Evolutionary conservation across 2,329 filamentous ascomycete species (phyloP).

Genomic region (Venturia asperata): DNA sequence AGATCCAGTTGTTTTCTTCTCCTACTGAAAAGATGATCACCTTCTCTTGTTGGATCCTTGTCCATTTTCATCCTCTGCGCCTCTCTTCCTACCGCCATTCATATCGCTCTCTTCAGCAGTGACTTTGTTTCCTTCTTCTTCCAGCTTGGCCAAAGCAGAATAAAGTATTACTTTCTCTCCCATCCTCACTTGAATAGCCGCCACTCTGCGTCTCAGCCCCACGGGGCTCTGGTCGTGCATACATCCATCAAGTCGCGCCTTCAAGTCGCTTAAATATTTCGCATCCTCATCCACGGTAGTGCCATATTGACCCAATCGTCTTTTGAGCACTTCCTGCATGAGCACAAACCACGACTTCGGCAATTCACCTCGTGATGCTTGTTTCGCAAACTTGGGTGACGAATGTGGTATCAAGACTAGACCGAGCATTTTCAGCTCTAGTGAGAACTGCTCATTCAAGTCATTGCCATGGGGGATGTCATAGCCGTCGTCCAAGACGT

Average conservation of each 20-base stretch:
- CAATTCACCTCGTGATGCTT: constrained; percentile 38
- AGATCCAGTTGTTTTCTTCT: neutral
- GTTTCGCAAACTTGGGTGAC: constrained; percentile 28
- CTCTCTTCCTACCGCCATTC: neutral
- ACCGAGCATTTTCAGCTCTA: constrained; percentile 33
- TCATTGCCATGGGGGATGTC: constrained; percentile 41
- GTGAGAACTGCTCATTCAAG: constrained; percentile 31
- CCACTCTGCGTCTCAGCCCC: constrained; percentile 43
- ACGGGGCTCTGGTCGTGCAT: constrained; percentile 62
- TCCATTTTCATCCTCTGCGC: constrained; percentile 1
- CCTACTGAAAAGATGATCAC: neutral
- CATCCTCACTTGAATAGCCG: constrained; percentile 61
- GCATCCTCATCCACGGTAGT: constrained; percentile 50
- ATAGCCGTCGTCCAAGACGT: constrained; percentile 59
- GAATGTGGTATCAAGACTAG: neutral
- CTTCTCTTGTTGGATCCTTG: neutral
- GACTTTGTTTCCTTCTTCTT: constrained; percentile 5
- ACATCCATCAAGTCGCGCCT: constrained; percentile 28
- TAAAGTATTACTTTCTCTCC: constrained; percentile 65
- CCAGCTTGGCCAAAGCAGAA: constrained; percentile 40
- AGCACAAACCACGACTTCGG: constrained; percentile 35
- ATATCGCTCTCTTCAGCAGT: constrained; percentile 2
- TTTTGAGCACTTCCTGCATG: constrained; percentile 34
- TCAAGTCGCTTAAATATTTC: constrained; percentile 23
- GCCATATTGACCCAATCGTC: constrained; percentile 42